These are phyloP conservation scores for Durio zibethinus DNA, from an alignment of 345 rosid species.

Conservation along the genomic window DNA sequence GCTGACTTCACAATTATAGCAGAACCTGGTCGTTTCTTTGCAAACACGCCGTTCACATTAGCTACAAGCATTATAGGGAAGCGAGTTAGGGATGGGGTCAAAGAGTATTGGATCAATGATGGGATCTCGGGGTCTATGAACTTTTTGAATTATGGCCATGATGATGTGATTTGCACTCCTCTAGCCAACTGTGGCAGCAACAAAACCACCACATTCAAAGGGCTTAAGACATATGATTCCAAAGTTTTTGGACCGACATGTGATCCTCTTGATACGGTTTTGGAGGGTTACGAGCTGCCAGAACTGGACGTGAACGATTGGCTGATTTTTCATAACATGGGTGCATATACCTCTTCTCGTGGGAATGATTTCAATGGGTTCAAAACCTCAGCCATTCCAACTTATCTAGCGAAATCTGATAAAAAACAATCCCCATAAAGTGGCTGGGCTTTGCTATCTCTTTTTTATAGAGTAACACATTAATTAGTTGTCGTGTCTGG, in stretches of 20 bases:
- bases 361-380: conserved; percentile 32
- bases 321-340: conserved; percentile 34
- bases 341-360: conserved; percentile 26
- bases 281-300: conserved; percentile 22
- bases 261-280: conserved; percentile 19
- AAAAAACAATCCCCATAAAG: not conserved
- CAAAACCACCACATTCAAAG: not conserved
- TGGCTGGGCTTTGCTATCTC: no score
- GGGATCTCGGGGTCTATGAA: conserved; percentile 28
- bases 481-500: no score
- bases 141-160: not conserved
- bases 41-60: conserved; percentile 23
- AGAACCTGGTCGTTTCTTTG: conserved; percentile 35
- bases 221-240: not conserved
- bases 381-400: conserved; percentile 16
- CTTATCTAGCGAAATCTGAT: not conserved
- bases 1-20: conserved; percentile 17
- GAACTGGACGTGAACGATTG: conserved; percentile 28
- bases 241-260: conserved; percentile 35
- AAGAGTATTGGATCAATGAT: conserved; percentile 35
- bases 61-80: conserved; percentile 30
- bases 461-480: no score
- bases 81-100: conserved; percentile 18
- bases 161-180: not conserved
- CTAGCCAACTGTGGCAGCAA: not conserved